Conservation (phyloP, 1,284 basidiomycete species). For the Rhodotorula sp. region DNA sequence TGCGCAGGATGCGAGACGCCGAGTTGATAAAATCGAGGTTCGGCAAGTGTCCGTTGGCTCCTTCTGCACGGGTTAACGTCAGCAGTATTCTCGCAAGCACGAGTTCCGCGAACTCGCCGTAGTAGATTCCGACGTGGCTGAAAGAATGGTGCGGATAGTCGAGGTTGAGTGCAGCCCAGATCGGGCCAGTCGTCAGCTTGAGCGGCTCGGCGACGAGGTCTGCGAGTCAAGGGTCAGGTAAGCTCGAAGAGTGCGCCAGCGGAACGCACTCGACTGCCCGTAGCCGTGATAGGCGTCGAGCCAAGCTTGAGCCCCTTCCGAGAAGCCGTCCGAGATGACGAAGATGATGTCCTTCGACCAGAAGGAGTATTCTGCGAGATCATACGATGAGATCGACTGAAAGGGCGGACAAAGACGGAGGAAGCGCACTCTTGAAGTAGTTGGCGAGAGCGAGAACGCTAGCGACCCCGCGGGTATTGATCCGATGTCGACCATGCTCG, state of each 20-base stretch:
- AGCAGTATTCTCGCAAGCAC: not conserved
- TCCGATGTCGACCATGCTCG: conserved; percentile 53
- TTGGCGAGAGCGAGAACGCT: conserved; percentile 75
- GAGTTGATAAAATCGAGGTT: conserved; percentile 95
- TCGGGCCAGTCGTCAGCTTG: conserved; percentile 64
- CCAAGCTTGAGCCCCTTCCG: conserved; percentile 92
- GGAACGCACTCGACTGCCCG: conserved; percentile 61
- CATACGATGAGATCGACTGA: accelerated
- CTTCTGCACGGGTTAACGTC: conserved; percentile 62
- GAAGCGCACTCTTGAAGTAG: conserved; percentile 70
- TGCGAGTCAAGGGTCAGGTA: conserved; percentile 45
- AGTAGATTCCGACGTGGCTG: conserved; percentile 85
- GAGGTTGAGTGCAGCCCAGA: conserved; percentile 92
- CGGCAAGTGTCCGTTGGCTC: conserved; percentile 87
- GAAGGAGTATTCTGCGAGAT: conserved; percentile 67
- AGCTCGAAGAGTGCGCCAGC: too few species aligned
- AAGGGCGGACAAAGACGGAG: not conserved
- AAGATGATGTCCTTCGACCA: conserved; percentile 95
- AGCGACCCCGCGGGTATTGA: conserved; percentile 84
- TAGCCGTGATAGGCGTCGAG: conserved; percentile 75
- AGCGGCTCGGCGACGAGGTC: conserved; percentile 68
- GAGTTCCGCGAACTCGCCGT: conserved; percentile 59
- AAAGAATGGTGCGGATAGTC: conserved; percentile 98
- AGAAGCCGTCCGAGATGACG: conserved; percentile 80
- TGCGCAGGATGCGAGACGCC: conserved; percentile 67